Percentiles rank a stretch among this genome's conserved stretches.
phyloP scores from a whole-genome alignment of 768 basidiomycete genomes.

The Agaricus sinodeliciosus region DNA sequence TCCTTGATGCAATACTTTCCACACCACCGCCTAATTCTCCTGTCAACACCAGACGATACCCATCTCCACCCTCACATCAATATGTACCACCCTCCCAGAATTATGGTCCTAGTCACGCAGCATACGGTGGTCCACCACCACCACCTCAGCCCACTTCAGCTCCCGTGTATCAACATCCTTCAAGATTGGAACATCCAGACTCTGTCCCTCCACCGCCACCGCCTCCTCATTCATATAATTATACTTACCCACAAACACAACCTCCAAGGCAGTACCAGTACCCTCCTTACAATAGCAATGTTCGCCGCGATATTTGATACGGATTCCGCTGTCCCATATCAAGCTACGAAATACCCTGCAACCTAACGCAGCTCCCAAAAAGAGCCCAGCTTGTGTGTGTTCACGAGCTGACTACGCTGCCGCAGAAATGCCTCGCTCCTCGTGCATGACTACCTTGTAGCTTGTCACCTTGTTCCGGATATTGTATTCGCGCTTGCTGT shows the following conservation, averaged over 20 bases:
- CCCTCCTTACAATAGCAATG: neutral
- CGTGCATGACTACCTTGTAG: neutral
- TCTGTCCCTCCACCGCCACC: neutral
- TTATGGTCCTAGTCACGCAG: neutral
- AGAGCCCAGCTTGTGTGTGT: too few relatives aligned
- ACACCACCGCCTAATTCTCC: neutral
- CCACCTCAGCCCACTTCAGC: neutral
- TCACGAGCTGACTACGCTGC: too few relatives aligned
- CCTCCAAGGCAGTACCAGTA: slow-evolving; percentile 4
- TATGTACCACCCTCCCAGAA: neutral
- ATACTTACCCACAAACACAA: slow-evolving; percentile 1
- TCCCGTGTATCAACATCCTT: neutral
- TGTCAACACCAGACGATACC: slow-evolving; percentile 1
- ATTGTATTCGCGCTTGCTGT: neutral
- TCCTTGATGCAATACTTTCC: slow-evolving; percentile 10
- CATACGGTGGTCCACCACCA: neutral
- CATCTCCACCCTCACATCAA: neutral
- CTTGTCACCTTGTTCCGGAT: neutral
- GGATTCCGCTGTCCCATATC: too few relatives aligned
- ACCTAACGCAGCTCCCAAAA: too few relatives aligned
- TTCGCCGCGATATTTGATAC: too few relatives aligned
- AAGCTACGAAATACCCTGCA: too few relatives aligned
- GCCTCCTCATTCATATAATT: neutral
- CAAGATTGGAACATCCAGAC: slow-evolving; percentile 2
- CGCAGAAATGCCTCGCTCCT: too few relatives aligned